Conservation (phyloP, 441 rosid genomes). For the Metrosideros polymorpha region DNA sequence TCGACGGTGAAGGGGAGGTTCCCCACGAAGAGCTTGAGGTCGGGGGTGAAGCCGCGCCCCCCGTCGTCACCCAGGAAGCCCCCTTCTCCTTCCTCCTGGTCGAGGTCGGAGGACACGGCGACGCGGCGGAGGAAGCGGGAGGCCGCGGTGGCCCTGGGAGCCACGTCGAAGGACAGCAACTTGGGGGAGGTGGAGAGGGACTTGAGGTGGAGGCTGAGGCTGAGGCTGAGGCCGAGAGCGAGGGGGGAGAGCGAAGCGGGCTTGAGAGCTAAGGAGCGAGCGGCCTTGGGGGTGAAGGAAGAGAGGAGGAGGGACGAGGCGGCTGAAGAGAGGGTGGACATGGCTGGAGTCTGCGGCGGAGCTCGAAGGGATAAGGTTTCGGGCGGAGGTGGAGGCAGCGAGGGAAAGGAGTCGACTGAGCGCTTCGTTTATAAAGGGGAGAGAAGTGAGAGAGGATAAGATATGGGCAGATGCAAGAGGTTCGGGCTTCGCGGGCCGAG, state of each 20-base stretch:
- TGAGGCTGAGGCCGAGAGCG: neutral
- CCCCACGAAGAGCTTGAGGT: constrained; percentile 86
- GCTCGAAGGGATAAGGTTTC: constrained; percentile 21
- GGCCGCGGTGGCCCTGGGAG: constrained; percentile 6
- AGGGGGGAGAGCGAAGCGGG: constrained; percentile 21
- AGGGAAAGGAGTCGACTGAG: neutral
- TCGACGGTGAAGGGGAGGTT: constrained; percentile 83
- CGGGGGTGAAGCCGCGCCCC: constrained; percentile 45
- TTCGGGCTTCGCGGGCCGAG: neutral
- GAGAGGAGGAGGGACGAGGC: constrained; percentile 54
- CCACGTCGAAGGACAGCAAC: constrained; percentile 5
- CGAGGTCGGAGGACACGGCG: constrained; percentile 56
- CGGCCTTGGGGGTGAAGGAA: constrained; percentile 38
- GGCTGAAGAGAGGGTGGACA: neutral
- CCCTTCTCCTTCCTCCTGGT: constrained; percentile 33
- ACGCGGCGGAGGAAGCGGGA: constrained; percentile 44
- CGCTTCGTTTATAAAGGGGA: neutral
- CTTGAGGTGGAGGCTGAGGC: neutral
- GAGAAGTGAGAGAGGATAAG: neutral
- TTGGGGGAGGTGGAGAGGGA: constrained; percentile 21
- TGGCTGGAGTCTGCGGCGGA: neutral
- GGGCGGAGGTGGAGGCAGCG: neutral
- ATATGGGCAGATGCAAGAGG: neutral
- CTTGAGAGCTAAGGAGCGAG: constrained; percentile 24
- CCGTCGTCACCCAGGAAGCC: constrained; percentile 24